Percentiles rank a stretch among this genome's conserved stretches.
Evolutionary conservation across 192 early-diverging fungal genomes (phyloP).

Genomic region (Gryganskiella cystojenkinii): DNA sequence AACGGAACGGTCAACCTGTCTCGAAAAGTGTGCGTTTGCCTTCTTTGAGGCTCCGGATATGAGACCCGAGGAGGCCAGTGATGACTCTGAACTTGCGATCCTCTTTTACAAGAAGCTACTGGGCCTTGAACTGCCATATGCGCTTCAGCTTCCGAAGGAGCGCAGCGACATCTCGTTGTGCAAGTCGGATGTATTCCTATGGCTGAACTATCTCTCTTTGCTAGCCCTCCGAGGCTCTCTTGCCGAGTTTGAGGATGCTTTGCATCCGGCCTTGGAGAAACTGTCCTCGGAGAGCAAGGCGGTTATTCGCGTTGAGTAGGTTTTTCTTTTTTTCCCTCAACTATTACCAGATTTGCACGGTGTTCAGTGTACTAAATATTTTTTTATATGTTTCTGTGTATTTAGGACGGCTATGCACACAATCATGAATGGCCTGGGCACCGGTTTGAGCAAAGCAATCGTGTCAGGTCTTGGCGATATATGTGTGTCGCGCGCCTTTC

Average conservation of each 20-base stretch:
- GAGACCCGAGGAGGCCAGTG: not conserved
- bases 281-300: not conserved
- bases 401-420: slow-evolving; percentile 18
- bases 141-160: slow-evolving; percentile 4
- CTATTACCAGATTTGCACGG: not conserved
- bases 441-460: not conserved
- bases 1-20: slow-evolving; percentile 4
- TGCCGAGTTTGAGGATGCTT: slow-evolving; percentile 7
- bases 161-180: not conserved
- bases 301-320: not conserved
- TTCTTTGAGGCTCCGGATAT: slow-evolving; percentile 9
- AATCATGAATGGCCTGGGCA: slow-evolving; percentile 21
- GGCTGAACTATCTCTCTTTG: slow-evolving; percentile 44
- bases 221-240: slow-evolving; percentile 15
- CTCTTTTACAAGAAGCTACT: slow-evolving; percentile 26
- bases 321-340: not conserved
- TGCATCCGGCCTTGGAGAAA: slow-evolving; percentile 8
- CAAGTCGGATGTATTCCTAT: slow-evolving; percentile 35
- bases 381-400: not conserved
- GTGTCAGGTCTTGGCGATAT: slow-evolving; percentile 9
- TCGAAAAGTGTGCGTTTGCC: slow-evolving; percentile 19
- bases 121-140: slow-evolving; percentile 15
- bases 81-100: slow-evolving; percentile 10
- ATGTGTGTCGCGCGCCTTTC: slow-evolving; percentile 5
- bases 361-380: too few relatives aligned